These are phyloP conservation scores for Peterozyma xylosa DNA, from an alignment of 805 yeast genomes.

Conservation along the genomic window DNA sequence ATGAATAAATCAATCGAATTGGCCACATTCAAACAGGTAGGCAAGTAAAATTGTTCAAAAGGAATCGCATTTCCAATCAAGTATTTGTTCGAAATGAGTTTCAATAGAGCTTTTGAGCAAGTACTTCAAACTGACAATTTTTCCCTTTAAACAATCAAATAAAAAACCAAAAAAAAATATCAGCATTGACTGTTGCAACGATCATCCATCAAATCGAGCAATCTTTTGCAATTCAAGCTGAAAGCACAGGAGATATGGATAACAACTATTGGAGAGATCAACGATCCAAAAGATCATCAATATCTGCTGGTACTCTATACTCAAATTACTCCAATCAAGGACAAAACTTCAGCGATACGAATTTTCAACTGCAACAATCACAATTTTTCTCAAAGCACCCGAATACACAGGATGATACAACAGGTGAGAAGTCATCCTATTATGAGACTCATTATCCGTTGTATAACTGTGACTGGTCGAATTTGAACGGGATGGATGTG, in stretches of 20 bases:
- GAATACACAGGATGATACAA: conserved; percentile 1
- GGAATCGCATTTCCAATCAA: too few species aligned
- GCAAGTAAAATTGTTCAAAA: too few species aligned
- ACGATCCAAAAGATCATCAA: conserved; percentile 17
- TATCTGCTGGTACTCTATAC: conserved; percentile 20
- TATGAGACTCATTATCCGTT: conserved; percentile 44
- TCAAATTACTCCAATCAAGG: conserved; percentile 7
- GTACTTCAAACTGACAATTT: too few species aligned
- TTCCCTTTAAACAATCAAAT: too few species aligned
- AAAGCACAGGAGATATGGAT: background rate
- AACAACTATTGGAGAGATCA: conserved; percentile 7
- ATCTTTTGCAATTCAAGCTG: too few species aligned
- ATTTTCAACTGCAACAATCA: conserved; percentile 4
- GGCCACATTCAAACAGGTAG: too few species aligned
- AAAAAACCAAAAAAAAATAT: too few species aligned
- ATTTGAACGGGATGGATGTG: conserved; percentile 21
- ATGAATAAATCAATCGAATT: too few species aligned
- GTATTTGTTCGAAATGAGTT: too few species aligned
- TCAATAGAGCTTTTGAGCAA: too few species aligned
- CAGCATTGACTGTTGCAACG: too few species aligned
- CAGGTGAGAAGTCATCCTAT: conserved; percentile 24
- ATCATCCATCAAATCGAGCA: too few species aligned
- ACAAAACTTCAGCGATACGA: conserved; percentile 2
- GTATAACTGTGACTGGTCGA: conserved; percentile 46
- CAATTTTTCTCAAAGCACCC: conserved; percentile 6